Evolutionary conservation across 352 stramenopile genomes (phyloP), one percentile per base, ranked within the genome.

Genomic region (Phytophthora vignae): DNA sequence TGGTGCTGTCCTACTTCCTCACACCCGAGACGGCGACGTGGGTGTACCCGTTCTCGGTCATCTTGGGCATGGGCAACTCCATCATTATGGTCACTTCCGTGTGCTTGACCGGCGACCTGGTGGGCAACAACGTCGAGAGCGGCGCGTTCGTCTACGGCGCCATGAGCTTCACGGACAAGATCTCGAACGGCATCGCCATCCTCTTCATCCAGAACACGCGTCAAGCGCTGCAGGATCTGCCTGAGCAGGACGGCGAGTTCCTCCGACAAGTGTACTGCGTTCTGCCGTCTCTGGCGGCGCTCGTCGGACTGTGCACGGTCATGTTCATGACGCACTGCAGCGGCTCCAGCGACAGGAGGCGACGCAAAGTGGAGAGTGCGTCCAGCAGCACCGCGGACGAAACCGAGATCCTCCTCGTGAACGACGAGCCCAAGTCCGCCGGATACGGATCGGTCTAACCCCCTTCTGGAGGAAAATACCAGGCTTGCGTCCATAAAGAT

Each of bases 151-250:
- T 96, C 29, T 96, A 94, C 72, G 90, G 90, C 25, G 84, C 87
- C 9, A 94, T 96, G 87, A 95, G 88, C 61, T 94, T 96, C 71
- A 94, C 87, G 15, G 90, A 96, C 77, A 96, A 96, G 56, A 91
- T 95, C 64, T 94, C 86, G 49, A 95, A 95, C 60, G 90, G 90
- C 11, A 78, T 95, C 33, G 86, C 85, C 29, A 91, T 96, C 49
- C 64, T 96, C 19, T 66, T 94, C 10, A 94, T 95, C 54, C 90
- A 96, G 69, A 92, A 95, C 66, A 82, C 88, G 50, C 88, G 88
- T 42, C 76, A 95, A 62, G 84, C 90, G 73, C 75, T 94, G 15
- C 81, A 90, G 68, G 61, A 83, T 15, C 54, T 79, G n/a, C 82
- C 85, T 0, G 64, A 71, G 4, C 65, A 90, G 55, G 88, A 95